Evolutionary conservation across 2,329 filamentous ascomycete genomes (phyloP).

Genomic region (Colletotrichum liaoningense): DNA sequence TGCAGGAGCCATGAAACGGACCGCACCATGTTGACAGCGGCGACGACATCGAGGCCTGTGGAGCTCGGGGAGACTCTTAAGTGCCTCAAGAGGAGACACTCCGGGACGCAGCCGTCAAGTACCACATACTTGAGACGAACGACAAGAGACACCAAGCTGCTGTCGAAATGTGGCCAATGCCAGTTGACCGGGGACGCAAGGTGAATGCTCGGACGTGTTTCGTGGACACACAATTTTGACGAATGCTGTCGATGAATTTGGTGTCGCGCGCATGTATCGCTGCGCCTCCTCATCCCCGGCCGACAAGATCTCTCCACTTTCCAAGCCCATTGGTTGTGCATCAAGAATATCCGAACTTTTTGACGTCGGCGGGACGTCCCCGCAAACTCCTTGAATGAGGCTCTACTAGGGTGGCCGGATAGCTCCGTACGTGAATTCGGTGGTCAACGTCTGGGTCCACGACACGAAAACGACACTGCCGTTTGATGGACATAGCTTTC

Average conservation of each 20-base stretch:
- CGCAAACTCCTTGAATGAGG: neutral
- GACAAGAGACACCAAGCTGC: neutral
- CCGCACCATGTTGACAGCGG: neutral
- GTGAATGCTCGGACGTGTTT: neutral
- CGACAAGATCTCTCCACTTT: neutral
- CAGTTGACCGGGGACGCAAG: slow-evolving; percentile 17
- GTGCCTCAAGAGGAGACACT: neutral
- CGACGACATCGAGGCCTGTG: neutral
- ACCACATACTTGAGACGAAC: slow-evolving; percentile 16
- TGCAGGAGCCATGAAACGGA: slow-evolving; percentile 17
- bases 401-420: neutral
- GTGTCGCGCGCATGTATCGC: neutral
- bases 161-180: neutral
- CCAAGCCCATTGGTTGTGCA: neutral
- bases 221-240: neutral
- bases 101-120: neutral
- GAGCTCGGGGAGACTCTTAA: neutral
- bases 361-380: neutral
- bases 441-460: neutral
- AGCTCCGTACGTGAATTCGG: neutral
- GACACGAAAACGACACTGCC: neutral
- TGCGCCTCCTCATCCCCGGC: slow-evolving; percentile 6
- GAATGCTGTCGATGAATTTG: neutral
- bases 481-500: neutral
- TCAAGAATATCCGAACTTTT: neutral